phyloP scores from a whole-genome alignment of 257 asterid species.

The Leonotis leonurus region DNA sequence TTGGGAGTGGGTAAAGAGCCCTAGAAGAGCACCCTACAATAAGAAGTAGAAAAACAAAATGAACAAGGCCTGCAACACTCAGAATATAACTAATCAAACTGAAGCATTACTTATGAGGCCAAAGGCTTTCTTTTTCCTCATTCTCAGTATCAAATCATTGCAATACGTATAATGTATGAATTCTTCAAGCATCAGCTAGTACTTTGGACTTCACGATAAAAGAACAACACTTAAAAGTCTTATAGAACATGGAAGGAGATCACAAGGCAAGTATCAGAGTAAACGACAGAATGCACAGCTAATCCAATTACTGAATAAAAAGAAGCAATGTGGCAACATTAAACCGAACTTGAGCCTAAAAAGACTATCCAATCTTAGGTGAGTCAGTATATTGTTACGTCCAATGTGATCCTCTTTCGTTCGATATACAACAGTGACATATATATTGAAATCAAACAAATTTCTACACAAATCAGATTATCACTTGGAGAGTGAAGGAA shows the following conservation, averaged over 20 bases:
- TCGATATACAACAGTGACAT: not conserved
- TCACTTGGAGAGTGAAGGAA: not conserved
- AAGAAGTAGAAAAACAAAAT: conserved; percentile 53
- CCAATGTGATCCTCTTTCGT: not conserved
- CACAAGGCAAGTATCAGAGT: not conserved
- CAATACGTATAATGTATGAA: not conserved
- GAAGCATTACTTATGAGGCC: not conserved
- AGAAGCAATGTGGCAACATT: not conserved
- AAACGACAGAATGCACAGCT: not conserved
- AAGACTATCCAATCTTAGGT: not conserved
- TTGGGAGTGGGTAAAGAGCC: conserved; percentile 84
- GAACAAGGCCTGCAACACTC: conserved; percentile 66
- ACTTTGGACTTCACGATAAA: not conserved
- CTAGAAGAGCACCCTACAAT: conserved; percentile 66
- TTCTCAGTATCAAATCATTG: not conserved
- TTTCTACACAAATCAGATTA: not conserved
- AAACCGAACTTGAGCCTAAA: not conserved
- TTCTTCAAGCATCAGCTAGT: not conserved
- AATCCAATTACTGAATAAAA: not conserved
- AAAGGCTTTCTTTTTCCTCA: not conserved
- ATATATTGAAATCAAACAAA: not conserved
- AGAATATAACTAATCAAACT: conserved; percentile 1
- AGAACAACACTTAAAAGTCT: not conserved
- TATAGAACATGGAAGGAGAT: not conserved
- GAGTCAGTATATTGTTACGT: not conserved